Evolutionary conservation across 768 basidiomycete species (phyloP).

Genomic region (Psilocybe sp.): DNA sequence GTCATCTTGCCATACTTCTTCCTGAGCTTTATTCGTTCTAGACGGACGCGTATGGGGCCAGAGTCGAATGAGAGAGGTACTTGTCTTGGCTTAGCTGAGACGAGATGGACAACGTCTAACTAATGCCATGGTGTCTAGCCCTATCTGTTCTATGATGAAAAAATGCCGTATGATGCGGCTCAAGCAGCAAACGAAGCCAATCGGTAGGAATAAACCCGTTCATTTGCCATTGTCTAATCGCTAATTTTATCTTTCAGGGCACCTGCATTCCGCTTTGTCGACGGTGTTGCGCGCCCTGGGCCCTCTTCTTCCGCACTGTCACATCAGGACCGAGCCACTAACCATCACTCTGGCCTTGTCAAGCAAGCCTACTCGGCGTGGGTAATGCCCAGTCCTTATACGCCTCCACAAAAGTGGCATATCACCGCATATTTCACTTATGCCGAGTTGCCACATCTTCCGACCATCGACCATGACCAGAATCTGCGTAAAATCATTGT

Average conservation of each 20-base stretch:
- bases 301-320: slow-evolving; percentile 52
- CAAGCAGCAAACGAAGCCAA: slow-evolving; percentile 32
- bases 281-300: slow-evolving; percentile 47
- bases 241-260: slow-evolving; percentile 24
- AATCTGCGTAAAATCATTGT: slow-evolving; percentile 40
- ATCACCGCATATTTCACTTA: slow-evolving; percentile 57
- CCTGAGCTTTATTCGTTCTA: slow-evolving; percentile 14
- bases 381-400: slow-evolving; percentile 43
- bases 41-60: slow-evolving; percentile 71
- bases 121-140: slow-evolving; percentile 36
- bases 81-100: slow-evolving; percentile 2
- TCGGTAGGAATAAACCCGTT: slow-evolving; percentile 27
- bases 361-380: slow-evolving; percentile 74
- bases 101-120: slow-evolving; percentile 4
- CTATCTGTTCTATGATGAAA: slow-evolving; percentile 70
- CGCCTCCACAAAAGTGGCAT: slow-evolving; percentile 62
- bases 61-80: slow-evolving; percentile 62
- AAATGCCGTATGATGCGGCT: slow-evolving; percentile 42
- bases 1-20: not conserved
- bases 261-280: slow-evolving; percentile 54
- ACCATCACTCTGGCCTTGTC: slow-evolving; percentile 55
- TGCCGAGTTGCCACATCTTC: slow-evolving; percentile 42
- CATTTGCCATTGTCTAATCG: slow-evolving; percentile 1
- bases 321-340: slow-evolving; percentile 53
- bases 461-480: slow-evolving; percentile 45